Percentiles rank a stretch among this genome's conserved stretches.
Evolutionary conservation across 2,329 filamentous ascomycete species (phyloP).

Genomic region (Alternaria burnsii): DNA sequence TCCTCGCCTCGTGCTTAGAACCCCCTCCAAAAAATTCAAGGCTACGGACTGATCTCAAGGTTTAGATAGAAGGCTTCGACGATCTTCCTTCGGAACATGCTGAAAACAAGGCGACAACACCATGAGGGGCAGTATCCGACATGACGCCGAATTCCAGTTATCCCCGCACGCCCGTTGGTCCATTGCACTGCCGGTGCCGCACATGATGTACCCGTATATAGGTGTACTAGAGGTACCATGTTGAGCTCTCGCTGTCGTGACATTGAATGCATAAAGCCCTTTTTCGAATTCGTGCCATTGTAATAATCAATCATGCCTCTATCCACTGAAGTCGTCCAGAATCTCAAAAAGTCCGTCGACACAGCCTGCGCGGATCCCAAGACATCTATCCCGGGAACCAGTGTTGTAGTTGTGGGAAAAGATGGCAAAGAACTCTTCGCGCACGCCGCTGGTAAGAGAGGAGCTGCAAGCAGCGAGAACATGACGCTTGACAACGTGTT

Average conservation of each 20-base stretch:
- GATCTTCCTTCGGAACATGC: background rate
- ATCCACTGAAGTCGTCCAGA: constrained; percentile 4
- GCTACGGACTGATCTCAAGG: background rate
- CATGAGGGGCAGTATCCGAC: constrained; percentile 4
- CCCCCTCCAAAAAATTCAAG: background rate
- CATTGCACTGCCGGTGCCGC: background rate
- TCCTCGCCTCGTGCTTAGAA: background rate
- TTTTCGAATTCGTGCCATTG: background rate
- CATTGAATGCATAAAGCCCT: background rate
- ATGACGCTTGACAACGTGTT: constrained; percentile 68
- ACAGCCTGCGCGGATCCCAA: constrained; percentile 28
- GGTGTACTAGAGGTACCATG: background rate
- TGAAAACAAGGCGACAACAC: background rate
- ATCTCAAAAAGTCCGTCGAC: constrained; percentile 24
- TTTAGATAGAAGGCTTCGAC: background rate
- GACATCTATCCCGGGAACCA: constrained; percentile 51
- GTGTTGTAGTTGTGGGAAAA: constrained; percentile 54
- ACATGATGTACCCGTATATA: background rate
- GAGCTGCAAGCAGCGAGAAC: constrained; percentile 52
- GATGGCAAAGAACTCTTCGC: constrained; percentile 54
- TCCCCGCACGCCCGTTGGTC: background rate
- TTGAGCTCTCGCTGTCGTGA: background rate
- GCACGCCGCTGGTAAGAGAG: constrained; percentile 53
- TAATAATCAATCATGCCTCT: constrained; percentile 6
- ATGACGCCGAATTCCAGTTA: background rate